Evolutionary conservation across 257 asterid genomes (phyloP), one percentile per base, ranked within the genome.

Genomic region (Asclepias syriaca): DNA sequence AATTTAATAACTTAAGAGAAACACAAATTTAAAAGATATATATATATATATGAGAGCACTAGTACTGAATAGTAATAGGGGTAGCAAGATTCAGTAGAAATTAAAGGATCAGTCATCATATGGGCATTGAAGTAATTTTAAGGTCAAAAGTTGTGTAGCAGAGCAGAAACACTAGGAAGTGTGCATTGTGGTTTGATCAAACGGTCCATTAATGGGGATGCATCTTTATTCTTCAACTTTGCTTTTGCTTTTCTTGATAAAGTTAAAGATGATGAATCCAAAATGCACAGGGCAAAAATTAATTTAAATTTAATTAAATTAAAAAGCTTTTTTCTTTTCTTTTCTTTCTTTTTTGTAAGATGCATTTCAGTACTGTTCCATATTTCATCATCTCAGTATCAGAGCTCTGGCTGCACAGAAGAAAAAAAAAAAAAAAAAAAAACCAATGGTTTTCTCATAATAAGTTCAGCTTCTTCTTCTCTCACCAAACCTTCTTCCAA

Each of bases 201-300:
- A 74, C 19, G 43, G 77, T 72, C 71, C 29, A 53, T 60, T 71
- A 49, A 50, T 39, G 72, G 65, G 56, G 49, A 78, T 78, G 84
- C 79, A 76, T 77, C 84, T 79, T 76, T 82, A 82, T 73, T 59
- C 72, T 74, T 75, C 57, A 75, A 68, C 77, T 54, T 69, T 50
- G 79, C 85, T 82, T 82, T 82, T 72, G 74, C 86, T 82, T 78
- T 81, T 81, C 74, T 75, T 75, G 55, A 71, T 78, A 81, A 81
- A 78, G 85, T 65, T 72, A 82, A 79, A 79, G 84, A 82, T 66
- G 81, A 76, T 78, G 76, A 82, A 82, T 73, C 75, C 46, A 82
- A 77, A 68, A 78, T 59, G 21, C 69, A 49, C 66, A 75, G 73
- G 46, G 48, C 3, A 34, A 34, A 34, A 34, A 34, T 34, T 32